These are phyloP conservation scores for Polyrhizophydium stewartii DNA, from an alignment of 371 early-diverging fungal species.

Conservation along the genomic window DNA sequence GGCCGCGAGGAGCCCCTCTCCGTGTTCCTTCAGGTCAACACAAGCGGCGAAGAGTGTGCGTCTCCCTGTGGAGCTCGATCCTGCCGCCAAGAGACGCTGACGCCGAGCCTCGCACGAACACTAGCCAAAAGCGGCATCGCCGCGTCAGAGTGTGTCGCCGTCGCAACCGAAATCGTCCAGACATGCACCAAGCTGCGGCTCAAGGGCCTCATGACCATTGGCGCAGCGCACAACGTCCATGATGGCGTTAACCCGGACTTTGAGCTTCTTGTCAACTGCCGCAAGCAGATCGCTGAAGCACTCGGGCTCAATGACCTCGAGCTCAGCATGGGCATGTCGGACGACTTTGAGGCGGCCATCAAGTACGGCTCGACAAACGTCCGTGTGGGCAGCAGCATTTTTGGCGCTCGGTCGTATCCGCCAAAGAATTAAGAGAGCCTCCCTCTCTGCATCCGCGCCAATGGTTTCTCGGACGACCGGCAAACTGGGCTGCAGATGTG, in stretches of 20 bases:
- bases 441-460: background rate
- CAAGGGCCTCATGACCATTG: constrained; percentile 94
- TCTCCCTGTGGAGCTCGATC: background rate
- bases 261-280: constrained; percentile 16
- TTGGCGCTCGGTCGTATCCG: constrained; percentile 64
- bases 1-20: constrained; percentile 51
- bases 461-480: background rate
- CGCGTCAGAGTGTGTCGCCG: constrained; percentile 38
- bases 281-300: background rate
- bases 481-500: background rate
- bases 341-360: constrained; percentile 82
- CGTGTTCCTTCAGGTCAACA: constrained; percentile 92
- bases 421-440: background rate
- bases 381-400: constrained; percentile 86
- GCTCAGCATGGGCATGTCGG: constrained; percentile 97
- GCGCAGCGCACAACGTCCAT: constrained; percentile 43
- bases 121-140: constrained; percentile 78
- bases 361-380: constrained; percentile 84
- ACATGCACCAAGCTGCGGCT: constrained; percentile 66
- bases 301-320: constrained; percentile 46
- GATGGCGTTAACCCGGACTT: constrained; percentile 76
- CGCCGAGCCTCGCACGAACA: too few species aligned
- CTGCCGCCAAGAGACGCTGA: too few species aligned
- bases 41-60: constrained; percentile 83
- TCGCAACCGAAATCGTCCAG: constrained; percentile 60